A percentile compares a stretch with the other conserved stretches of the same genome.
phyloP scores from a whole-genome alignment of 164 flowering plant species.

The Berberis thunbergii region DNA sequence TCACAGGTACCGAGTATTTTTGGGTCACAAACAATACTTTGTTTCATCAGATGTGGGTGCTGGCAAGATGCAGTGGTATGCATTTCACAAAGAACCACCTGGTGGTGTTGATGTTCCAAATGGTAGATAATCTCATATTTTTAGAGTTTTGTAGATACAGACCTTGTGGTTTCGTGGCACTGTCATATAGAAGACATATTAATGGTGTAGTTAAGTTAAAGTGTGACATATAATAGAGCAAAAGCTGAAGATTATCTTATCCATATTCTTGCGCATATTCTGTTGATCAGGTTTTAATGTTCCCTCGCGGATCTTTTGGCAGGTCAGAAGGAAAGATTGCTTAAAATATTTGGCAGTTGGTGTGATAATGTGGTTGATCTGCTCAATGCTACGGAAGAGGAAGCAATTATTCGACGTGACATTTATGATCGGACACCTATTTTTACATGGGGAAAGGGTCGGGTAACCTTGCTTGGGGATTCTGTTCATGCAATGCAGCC shows the following conservation, averaged over 20 bases:
- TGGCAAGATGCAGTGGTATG: too few relatives aligned
- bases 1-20: too few relatives aligned
- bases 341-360: slow-evolving; percentile 74
- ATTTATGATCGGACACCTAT: slow-evolving; percentile 74
- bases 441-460: slow-evolving; percentile 89
- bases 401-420: slow-evolving; percentile 83
- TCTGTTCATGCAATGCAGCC: slow-evolving; percentile 99
- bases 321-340: slow-evolving; percentile 78
- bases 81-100: too few relatives aligned
- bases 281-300: neutral
- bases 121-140: too few relatives aligned
- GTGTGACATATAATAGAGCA: too few relatives aligned
- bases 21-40: too few relatives aligned
- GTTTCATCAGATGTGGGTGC: too few relatives aligned
- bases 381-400: slow-evolving; percentile 72
- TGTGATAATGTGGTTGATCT: slow-evolving; percentile 88
- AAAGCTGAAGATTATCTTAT: neutral
- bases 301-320: slow-evolving; percentile 13
- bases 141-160: too few relatives aligned
- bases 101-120: too few relatives aligned
- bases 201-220: too few relatives aligned
- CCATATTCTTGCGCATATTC: neutral
- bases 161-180: too few relatives aligned
- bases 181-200: too few relatives aligned
- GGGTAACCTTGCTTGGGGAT: slow-evolving; percentile 93